Conservation (phyloP, 1,284 basidiomycete genomes). For the Gymnopus androsaceus region DNA sequence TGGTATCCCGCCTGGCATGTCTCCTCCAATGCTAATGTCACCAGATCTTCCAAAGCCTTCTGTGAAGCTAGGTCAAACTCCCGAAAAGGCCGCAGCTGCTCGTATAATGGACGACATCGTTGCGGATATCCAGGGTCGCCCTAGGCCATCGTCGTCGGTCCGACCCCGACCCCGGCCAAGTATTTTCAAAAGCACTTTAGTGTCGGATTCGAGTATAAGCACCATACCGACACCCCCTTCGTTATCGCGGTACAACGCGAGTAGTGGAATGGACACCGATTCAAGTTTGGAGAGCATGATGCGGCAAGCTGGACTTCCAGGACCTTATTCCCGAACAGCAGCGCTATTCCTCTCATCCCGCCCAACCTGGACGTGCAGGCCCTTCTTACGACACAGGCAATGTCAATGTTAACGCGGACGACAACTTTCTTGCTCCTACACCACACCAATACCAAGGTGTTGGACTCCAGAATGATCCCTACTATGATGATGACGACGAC, state of each 20-base stretch:
- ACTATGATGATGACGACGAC: slow-evolving; percentile 31
- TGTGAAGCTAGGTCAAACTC: slow-evolving; percentile 60
- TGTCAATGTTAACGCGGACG: not conserved
- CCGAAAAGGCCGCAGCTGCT: slow-evolving; percentile 64
- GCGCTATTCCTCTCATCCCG: not conserved
- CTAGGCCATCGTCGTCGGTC: not conserved
- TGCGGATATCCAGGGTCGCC: slow-evolving; percentile 42
- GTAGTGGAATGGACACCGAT: slow-evolving; percentile 32
- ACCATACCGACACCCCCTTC: slow-evolving; percentile 68
- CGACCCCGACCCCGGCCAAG: not conserved
- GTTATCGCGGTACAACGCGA: slow-evolving; percentile 57
- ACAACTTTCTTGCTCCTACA: not conserved
- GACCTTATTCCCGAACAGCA: not conserved
- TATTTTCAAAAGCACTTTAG: not conserved
- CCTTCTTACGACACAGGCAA: not conserved
- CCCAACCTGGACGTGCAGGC: not conserved
- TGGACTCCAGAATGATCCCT: slow-evolving; percentile 11
- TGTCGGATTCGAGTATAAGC: slow-evolving; percentile 60
- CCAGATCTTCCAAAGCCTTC: slow-evolving; percentile 71
- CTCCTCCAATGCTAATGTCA: slow-evolving; percentile 83
- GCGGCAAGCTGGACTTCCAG: slow-evolving; percentile 46
- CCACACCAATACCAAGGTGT: slow-evolving; percentile 1
- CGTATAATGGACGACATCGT: slow-evolving; percentile 66
- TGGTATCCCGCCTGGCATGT: slow-evolving; percentile 69
- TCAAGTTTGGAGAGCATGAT: slow-evolving; percentile 52